Conservation (phyloP, 768 basidiomycete species). For the Boletales sp. region DNA sequence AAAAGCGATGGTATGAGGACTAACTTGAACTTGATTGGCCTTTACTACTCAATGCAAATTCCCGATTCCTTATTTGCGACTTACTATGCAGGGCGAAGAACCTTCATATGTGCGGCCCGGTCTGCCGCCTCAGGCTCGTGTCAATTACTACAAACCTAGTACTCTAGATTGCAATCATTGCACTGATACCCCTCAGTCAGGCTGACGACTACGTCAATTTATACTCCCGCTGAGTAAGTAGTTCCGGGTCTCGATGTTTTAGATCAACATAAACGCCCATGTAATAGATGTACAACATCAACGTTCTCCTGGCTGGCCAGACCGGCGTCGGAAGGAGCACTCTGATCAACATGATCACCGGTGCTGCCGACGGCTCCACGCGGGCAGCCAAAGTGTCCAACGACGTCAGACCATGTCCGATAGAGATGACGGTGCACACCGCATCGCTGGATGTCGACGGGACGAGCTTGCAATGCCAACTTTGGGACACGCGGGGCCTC, state of each 20-base stretch:
- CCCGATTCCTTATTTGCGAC: too few relatives aligned
- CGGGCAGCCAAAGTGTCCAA: slow-evolving; percentile 20
- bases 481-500: slow-evolving; percentile 28
- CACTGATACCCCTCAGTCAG: too few relatives aligned
- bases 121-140: too few relatives aligned
- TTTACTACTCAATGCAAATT: too few relatives aligned
- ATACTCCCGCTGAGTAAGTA: slow-evolving; percentile 2
- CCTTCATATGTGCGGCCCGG: too few relatives aligned
- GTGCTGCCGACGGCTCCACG: slow-evolving; percentile 7
- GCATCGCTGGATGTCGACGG: slow-evolving; percentile 2
- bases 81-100: too few relatives aligned
- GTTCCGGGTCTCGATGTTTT: background rate
- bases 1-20: too few relatives aligned
- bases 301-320: slow-evolving; percentile 24
- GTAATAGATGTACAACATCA: background rate
- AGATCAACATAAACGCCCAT: background rate
- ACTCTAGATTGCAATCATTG: too few relatives aligned
- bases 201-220: too few relatives aligned
- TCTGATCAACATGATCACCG: slow-evolving; percentile 25
- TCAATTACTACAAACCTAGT: too few relatives aligned
- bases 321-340: slow-evolving; percentile 29
- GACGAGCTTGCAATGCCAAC: slow-evolving; percentile 7
- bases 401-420: slow-evolving; percentile 22
- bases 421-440: slow-evolving; percentile 17
- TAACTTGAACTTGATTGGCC: too few relatives aligned